Evolutionary conservation across 208 protist genomes (phyloP).

Genomic region (Angomonas ambiguus): DNA sequence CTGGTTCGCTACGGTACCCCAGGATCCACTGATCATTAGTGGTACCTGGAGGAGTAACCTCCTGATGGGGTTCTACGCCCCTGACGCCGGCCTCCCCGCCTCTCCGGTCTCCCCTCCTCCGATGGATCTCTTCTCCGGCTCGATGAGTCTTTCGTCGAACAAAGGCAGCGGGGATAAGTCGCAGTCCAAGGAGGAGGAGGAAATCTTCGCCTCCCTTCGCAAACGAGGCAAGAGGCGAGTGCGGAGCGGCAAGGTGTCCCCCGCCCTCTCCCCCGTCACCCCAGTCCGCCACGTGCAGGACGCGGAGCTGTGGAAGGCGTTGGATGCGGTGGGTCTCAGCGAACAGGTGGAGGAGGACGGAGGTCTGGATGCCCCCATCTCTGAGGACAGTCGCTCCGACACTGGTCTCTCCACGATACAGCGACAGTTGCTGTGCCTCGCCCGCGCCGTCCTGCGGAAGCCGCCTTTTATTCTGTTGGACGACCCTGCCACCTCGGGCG

Average conservation of each 20-base stretch:
- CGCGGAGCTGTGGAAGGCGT: conserved; percentile 40
- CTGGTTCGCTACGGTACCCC: conserved; percentile 96
- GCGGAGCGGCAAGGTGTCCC: background rate
- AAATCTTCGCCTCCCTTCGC: conserved; percentile 9
- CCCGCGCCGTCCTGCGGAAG: conserved; percentile 84
- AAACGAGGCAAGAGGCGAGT: background rate
- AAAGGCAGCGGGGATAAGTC: background rate
- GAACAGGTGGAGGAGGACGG: conserved; percentile 26
- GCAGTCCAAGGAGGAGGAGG: background rate
- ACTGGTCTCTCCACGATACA: conserved; percentile 81
- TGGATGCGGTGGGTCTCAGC: conserved; percentile 38
- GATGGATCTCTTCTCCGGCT: conserved; percentile 3
- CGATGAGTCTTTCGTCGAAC: background rate
- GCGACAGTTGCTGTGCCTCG: conserved; percentile 94
- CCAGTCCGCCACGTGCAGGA: conserved; percentile 16
- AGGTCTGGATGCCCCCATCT: conserved; percentile 33
- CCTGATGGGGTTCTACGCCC: conserved; percentile 38
- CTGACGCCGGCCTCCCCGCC: background rate
- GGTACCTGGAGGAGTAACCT: conserved; percentile 94
- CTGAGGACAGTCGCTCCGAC: conserved; percentile 36
- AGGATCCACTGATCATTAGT: conserved; percentile 93
- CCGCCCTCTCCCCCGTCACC: background rate
- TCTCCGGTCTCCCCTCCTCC: background rate
- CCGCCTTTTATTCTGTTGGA: conserved; percentile 93
- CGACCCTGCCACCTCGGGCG: conserved; percentile 79